Conservation (phyloP, 495 filamentous ascomycete species). For the Hypomontagnella submonticulosa region DNA sequence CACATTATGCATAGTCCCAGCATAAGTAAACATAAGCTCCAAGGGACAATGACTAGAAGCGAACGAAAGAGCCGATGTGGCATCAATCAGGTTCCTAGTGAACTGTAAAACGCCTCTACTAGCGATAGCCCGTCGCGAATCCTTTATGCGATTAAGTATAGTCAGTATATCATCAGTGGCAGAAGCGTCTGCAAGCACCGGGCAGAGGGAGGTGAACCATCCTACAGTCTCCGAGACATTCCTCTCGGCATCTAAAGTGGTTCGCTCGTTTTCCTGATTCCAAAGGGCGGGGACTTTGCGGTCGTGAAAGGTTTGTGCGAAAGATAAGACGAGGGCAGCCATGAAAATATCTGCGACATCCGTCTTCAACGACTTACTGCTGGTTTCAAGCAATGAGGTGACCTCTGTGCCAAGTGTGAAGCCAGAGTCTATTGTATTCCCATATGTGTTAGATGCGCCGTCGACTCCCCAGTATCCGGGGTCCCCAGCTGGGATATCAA, state of each 20-base stretch:
- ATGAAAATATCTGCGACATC: constrained; percentile 62
- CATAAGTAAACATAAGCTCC: constrained; percentile 78
- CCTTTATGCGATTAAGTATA: constrained; percentile 55
- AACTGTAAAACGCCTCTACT: constrained; percentile 60
- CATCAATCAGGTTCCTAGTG: constrained; percentile 50
- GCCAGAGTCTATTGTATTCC: constrained; percentile 51
- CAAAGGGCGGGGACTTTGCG: constrained; percentile 65
- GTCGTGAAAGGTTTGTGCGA: constrained; percentile 63
- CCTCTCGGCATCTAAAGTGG: constrained; percentile 48
- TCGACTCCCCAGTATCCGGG: constrained; percentile 62
- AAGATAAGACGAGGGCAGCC: constrained; percentile 61
- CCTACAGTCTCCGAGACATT: constrained; percentile 61
- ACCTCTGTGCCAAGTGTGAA: constrained; percentile 57
- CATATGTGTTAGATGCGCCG: constrained; percentile 56
- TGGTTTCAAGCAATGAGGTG: constrained; percentile 56
- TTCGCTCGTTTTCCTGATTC: constrained; percentile 61
- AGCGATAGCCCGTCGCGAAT: constrained; percentile 50
- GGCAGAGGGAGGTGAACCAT: constrained; percentile 62
- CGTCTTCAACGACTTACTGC: constrained; percentile 56
- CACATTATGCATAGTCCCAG: constrained; percentile 71
- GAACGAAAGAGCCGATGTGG: constrained; percentile 46
- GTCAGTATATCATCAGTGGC: constrained; percentile 53
- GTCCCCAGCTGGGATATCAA: constrained; percentile 51
- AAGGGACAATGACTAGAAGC: constrained; percentile 66
- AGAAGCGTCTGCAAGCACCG: constrained; percentile 49